phyloP scores from a whole-genome alignment of 768 basidiomycete genomes.

The Suillus americanus region DNA sequence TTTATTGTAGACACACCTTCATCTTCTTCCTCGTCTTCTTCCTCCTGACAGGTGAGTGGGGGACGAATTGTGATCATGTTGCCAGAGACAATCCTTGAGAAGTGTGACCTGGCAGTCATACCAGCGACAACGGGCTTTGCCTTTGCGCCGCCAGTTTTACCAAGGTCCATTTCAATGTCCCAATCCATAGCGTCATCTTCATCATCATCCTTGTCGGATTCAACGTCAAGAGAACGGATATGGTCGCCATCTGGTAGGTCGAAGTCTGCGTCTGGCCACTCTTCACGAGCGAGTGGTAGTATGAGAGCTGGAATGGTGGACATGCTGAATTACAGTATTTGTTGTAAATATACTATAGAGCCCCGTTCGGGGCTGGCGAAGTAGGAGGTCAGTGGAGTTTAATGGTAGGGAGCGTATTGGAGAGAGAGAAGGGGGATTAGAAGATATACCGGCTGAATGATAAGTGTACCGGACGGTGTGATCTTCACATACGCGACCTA shows the following conservation, averaged over 20 bases:
- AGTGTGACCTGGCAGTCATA: constrained; percentile 41
- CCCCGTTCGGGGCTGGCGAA: constrained; percentile 20
- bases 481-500: constrained; percentile 7
- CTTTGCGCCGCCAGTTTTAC: constrained; percentile 53
- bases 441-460: constrained; percentile 8
- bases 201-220: constrained; percentile 64
- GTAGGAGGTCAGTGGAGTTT: constrained; percentile 15
- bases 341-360: constrained; percentile 21
- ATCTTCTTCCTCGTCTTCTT: constrained; percentile 67
- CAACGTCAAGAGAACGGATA: constrained; percentile 56
- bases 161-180: constrained; percentile 77
- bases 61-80: constrained; percentile 60
- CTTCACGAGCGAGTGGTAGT: constrained; percentile 57
- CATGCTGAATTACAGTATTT: constrained; percentile 42
- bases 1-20: constrained; percentile 87
- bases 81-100: constrained; percentile 28
- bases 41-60: constrained; percentile 48
- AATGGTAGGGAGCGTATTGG: constrained; percentile 10
- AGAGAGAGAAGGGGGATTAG: neutral
- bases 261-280: constrained; percentile 88
- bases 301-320: constrained; percentile 59
- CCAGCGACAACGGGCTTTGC: constrained; percentile 38
- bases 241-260: constrained; percentile 76
- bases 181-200: constrained; percentile 69
- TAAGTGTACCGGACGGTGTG: constrained; percentile 1